These are phyloP conservation scores for Macrocybe gigantea DNA, from an alignment of 768 basidiomycete genomes.

Conservation along the genomic window DNA sequence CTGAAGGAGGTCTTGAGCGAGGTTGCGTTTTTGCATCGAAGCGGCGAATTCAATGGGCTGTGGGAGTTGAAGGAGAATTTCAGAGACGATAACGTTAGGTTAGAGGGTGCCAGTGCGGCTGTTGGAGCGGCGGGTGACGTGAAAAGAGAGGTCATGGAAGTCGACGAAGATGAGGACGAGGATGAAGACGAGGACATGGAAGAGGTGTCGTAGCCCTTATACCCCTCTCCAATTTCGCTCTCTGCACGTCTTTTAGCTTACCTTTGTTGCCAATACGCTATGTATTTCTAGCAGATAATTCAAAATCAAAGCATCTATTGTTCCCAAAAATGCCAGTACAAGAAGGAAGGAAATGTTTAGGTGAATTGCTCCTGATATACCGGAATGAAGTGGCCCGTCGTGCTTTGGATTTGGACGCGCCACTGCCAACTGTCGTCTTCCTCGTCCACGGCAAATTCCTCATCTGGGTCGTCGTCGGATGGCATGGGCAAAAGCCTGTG, in stretches of 20 bases:
- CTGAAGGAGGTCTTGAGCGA: slow-evolving; percentile 79
- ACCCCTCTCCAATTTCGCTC: background rate
- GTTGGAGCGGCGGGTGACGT: slow-evolving; percentile 19
- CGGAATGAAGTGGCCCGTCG: too few relatives aligned
- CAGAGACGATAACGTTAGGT: slow-evolving; percentile 55
- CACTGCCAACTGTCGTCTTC: too few relatives aligned
- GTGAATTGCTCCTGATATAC: too few relatives aligned
- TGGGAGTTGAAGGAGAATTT: slow-evolving; percentile 78
- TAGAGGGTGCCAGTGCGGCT: background rate
- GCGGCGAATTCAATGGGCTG: slow-evolving; percentile 74
- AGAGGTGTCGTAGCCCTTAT: slow-evolving; percentile 47
- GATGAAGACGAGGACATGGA: slow-evolving; percentile 69
- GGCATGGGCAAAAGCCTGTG: too few relatives aligned
- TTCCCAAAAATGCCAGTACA: too few relatives aligned
- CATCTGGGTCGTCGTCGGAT: too few relatives aligned
- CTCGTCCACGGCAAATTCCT: too few relatives aligned
- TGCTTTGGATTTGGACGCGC: too few relatives aligned
- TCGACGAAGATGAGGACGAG: slow-evolving; percentile 54
- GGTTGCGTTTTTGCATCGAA: slow-evolving; percentile 71
- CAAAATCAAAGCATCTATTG: too few relatives aligned
- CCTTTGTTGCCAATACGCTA: too few relatives aligned
- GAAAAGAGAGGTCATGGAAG: slow-evolving; percentile 49
- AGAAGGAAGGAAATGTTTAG: too few relatives aligned
- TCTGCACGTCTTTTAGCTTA: slow-evolving; percentile 1
- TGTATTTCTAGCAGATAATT: too few relatives aligned